Evolutionary conservation across 1,139 yeast genomes (phyloP).

Genomic region (Wickerhamomyces sp.): DNA sequence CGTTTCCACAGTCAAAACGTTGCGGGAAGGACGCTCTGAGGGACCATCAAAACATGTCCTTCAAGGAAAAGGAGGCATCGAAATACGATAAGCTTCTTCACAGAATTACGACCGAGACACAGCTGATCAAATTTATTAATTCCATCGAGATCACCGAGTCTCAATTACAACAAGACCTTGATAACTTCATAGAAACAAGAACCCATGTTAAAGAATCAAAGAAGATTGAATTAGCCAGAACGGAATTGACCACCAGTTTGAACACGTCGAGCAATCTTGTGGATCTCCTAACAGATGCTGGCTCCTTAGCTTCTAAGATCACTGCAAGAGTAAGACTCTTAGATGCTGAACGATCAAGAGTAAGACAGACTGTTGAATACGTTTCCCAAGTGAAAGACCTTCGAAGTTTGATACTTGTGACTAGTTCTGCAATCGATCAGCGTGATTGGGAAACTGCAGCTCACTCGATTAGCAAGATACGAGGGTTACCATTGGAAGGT

Average conservation of each 20-base stretch:
- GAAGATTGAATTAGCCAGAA: constrained; percentile 34
- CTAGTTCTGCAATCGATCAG: constrained; percentile 62
- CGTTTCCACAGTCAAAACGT: too few species aligned
- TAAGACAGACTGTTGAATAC: constrained; percentile 58
- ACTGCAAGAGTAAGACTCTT: constrained; percentile 66
- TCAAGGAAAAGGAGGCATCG: constrained; percentile 10
- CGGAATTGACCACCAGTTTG: constrained; percentile 41
- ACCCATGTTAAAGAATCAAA: constrained; percentile 29
- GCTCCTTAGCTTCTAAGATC: constrained; percentile 59
- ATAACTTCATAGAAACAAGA: constrained; percentile 19
- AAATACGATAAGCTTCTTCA: constrained; percentile 19
- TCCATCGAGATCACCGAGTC: constrained; percentile 21
- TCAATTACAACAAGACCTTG: constrained; percentile 19
- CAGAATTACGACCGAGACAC: constrained; percentile 15
- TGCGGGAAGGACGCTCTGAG: background rate
- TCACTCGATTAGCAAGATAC: constrained; percentile 49
- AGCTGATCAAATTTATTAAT: constrained; percentile 21
- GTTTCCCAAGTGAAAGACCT: constrained; percentile 63
- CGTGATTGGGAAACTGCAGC: constrained; percentile 75
- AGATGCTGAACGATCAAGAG: constrained; percentile 68
- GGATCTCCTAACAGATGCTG: constrained; percentile 52
- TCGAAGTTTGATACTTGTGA: constrained; percentile 60
- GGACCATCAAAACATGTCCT: background rate
- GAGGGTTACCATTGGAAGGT: constrained; percentile 60
- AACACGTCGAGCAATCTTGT: constrained; percentile 43